Base-by-base conservation (phyloP, 306 rosid species). In the Citrullus mucosospermus region DNA sequence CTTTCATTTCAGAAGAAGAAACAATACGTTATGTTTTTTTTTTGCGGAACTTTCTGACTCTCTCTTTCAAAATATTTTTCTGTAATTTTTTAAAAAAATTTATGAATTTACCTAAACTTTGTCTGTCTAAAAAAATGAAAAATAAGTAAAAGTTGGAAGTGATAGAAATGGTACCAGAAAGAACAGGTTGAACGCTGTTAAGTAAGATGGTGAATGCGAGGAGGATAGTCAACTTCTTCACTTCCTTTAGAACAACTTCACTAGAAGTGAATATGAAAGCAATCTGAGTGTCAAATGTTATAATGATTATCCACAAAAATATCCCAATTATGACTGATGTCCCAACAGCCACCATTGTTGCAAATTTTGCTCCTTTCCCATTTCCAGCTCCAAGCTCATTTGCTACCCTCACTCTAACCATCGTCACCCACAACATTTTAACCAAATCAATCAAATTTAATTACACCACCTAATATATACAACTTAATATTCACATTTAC, bases 371-470 rank as follows among this genome's bases (percentile, higher is more conserved):
- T 62, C 88, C 93, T 82, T 81, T 88, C 1, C 93, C 93, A 46
- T 91, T 93, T 36, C 96, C 96, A 57, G 93, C 93, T 81, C 97
- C 98, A 9, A 93, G 93, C 80, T 93, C 98, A 59, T 91, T 90
- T 50, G 97, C 91, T 12, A 93, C 98, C 76, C 98, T 86, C 78
- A 91, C 98, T 85, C 98, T 91, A 38, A 8, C 48, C 73, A 63
- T 66, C 3, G 14, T 11, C 0, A 5, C 11, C 16, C 10, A 48
- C 53, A 48, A 3, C 0, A 25, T 60, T 25, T 60, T 36, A 7
- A 8, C 4, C 12, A 43, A n/a, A n/a, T 1, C 0, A 8, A 16
- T 32, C 2, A 7, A 22, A 22, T 22, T 22, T 22, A 6, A 5
- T 62, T 62, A 8, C 50, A 2, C 53, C 14, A 10, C 11, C 15